Base-by-base conservation (phyloP, 2,329 filamentous ascomycete genomes). In the Sporothrix inflata region DNA sequence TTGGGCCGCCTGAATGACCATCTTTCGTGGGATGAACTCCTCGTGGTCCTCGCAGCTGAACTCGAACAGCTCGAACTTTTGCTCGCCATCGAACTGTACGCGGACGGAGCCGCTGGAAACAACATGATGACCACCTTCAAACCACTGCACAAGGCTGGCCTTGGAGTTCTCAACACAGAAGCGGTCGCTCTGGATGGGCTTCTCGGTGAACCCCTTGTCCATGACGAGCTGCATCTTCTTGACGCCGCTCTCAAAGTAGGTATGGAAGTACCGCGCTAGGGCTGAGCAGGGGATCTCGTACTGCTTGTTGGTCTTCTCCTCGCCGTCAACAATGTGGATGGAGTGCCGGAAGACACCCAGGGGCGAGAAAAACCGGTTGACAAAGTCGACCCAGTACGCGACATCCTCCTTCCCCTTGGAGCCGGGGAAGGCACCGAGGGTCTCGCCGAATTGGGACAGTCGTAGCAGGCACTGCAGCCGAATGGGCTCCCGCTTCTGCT, bases 111-210 rank as follows among this genome's bases (percentile, higher is more conserved):
- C 95, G n/a, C 85, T 89, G 11, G 92, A 90, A 67, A 97, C 89
- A 51, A 97, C 85, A 91, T 95, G 94, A 73, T 91, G 92, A 69
- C 91, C 92, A 74, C 92, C 93, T 69, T 92, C 89, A 78, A 95
- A 98, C 88, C 93, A 97, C 79, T 97, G 97, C 5, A 96, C 91
- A 72, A 98, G 89, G 77, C 90, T 96, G 34, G 94, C 90, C 77
- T 90, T 92, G 30, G 84, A 83, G 78, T 93, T 94, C 76, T 93
- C 91, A 27, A 98, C 91, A 76, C 90, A 90, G 77, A 92, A 90
- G 61, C 89, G 89, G 65, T 91, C 89, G 72, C 87, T 88, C 1
- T 87, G 84, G 47, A 92, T 80, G 11, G 85, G 82, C 68, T 84
- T 85, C 75, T 91, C 89, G 0, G 81, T 81, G 1, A 83, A 85